phyloP scores from a whole-genome alignment of 2,329 filamentous ascomycete species.

The Stemphylium vesicarium region DNA sequence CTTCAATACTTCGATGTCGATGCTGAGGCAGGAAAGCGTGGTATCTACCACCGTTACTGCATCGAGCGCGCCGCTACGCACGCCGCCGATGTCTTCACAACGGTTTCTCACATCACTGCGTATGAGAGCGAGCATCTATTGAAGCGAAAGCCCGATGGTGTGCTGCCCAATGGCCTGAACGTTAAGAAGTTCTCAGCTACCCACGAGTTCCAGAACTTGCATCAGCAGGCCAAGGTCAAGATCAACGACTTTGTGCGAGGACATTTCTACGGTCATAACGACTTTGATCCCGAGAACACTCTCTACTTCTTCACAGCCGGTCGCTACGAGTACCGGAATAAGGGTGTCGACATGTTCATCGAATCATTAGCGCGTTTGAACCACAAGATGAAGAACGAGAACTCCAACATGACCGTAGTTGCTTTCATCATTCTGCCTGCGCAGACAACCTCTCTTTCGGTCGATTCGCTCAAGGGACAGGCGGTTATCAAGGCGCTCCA shows the following conservation, averaged over 20 bases:
- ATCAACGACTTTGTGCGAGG: conserved; percentile 98
- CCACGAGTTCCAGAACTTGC: conserved; percentile 98
- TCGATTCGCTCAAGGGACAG: conserved; percentile 94
- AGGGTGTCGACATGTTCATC: conserved; percentile 99
- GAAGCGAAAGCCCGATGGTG: conserved; percentile 96
- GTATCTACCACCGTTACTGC: conserved; percentile 98
- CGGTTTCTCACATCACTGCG: conserved; percentile 96
- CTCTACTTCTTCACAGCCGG: conserved; percentile 97
- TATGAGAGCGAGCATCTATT: conserved; percentile 97
- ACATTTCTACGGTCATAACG: conserved; percentile 97
- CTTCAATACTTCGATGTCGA: conserved; percentile 96
- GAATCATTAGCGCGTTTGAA: conserved; percentile 94
- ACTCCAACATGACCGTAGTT: conserved; percentile 91
- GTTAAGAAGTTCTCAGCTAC: conserved; percentile 98
- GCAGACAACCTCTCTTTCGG: conserved; percentile 91
- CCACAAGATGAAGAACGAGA: conserved; percentile 82
- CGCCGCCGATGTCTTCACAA: conserved; percentile 95
- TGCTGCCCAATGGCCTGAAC: conserved; percentile 94
- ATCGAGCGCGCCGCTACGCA: conserved; percentile 95
- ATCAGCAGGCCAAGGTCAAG: conserved; percentile 95
- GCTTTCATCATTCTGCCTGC: conserved; percentile 99
- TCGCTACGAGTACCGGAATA: conserved; percentile 97
- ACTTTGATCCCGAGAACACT: conserved; percentile 95
- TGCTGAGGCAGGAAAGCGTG: conserved; percentile 93
- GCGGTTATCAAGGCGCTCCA: conserved; percentile 95